These are phyloP conservation scores for Detonula confervacea DNA, from an alignment of 352 stramenopile species.

Conservation along the genomic window DNA sequence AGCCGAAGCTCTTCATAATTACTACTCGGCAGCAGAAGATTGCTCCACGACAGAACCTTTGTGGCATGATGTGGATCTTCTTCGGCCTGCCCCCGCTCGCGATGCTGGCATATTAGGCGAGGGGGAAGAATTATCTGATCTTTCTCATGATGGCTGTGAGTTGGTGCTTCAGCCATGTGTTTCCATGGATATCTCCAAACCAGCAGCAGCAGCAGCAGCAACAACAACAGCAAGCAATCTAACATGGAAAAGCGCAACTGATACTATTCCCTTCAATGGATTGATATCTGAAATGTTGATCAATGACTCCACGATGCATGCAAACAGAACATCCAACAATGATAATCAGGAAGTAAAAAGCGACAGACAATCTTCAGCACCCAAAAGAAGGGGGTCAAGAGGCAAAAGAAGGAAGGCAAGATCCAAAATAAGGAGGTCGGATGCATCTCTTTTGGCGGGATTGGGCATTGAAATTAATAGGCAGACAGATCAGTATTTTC, in stretches of 20 bases:
- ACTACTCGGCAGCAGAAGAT: not conserved
- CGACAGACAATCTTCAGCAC: not conserved
- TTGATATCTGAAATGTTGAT: not conserved
- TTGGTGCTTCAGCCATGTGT: conserved; percentile 6
- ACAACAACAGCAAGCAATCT: not conserved
- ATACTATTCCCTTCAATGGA: conserved; percentile 12
- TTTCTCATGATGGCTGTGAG: not conserved
- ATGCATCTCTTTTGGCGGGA: conserved; percentile 61
- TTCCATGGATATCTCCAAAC: not conserved
- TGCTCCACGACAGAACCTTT: not conserved
- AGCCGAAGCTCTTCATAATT: not conserved
- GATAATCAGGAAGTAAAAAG: not conserved
- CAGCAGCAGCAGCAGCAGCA: too few relatives aligned
- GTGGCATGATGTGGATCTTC: not conserved
- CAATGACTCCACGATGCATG: too few relatives aligned
- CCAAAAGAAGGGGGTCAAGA: conserved; percentile 37
- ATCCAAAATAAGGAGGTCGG: too few relatives aligned
- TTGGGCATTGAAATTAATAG: conserved; percentile 45
- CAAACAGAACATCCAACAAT: not conserved
- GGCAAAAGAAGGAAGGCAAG: too few relatives aligned
- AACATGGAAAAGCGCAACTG: conserved; percentile 3
- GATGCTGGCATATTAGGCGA: not conserved
- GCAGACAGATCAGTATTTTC: conserved; percentile 16
- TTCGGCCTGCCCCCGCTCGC: not conserved
- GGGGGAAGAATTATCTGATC: not conserved